phyloP scores from a whole-genome alignment of 2,329 filamentous ascomycete genomes.

The Sarocladium strictum region DNA sequence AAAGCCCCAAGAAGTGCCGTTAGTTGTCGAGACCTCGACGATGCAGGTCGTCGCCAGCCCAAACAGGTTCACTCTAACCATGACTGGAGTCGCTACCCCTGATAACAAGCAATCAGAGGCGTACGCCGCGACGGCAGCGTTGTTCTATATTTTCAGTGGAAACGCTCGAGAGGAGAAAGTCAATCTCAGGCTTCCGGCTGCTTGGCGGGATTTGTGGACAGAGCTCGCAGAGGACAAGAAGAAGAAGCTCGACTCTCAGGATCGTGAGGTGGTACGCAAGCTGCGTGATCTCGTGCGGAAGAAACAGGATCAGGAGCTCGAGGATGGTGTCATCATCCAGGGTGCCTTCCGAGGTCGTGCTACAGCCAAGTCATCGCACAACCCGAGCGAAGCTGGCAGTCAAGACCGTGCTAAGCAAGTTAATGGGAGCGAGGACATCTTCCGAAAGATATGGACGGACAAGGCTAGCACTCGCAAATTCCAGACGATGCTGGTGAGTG shows the following conservation, averaged over 20 bases:
- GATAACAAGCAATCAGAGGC: conserved; percentile 78
- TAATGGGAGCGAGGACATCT: conserved; percentile 38
- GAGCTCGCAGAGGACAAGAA: conserved; percentile 71
- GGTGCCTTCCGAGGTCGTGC: conserved; percentile 66
- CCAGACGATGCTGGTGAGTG: conserved; percentile 67
- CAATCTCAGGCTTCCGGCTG: conserved; percentile 67
- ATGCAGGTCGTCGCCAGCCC: conserved; percentile 41
- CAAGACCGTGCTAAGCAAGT: conserved; percentile 37
- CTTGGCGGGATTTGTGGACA: conserved; percentile 81
- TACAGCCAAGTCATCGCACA: conserved; percentile 37
- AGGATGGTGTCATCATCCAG: conserved; percentile 70
- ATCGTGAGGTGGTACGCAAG: conserved; percentile 62
- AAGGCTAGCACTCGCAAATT: conserved; percentile 57
- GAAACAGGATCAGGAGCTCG: conserved; percentile 62
- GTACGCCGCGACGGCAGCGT: conserved; percentile 72
- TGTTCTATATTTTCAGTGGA: conserved; percentile 77
- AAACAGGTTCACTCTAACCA: conserved; percentile 60
- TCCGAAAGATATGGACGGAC: conserved; percentile 53
- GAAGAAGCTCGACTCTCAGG: conserved; percentile 60
- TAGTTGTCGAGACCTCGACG: conserved; percentile 26
- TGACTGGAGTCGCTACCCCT: conserved; percentile 68
- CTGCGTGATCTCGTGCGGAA: conserved; percentile 66
- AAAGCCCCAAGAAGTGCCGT: conserved; percentile 56
- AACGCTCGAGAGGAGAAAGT: conserved; percentile 82
- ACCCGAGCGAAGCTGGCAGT: conserved; percentile 41